A percentile compares a stretch with the other conserved stretches of the same genome.
Conservation (phyloP, 2,329 filamentous ascomycete genomes). For the Penicillium fuscoglaucum region DNA sequence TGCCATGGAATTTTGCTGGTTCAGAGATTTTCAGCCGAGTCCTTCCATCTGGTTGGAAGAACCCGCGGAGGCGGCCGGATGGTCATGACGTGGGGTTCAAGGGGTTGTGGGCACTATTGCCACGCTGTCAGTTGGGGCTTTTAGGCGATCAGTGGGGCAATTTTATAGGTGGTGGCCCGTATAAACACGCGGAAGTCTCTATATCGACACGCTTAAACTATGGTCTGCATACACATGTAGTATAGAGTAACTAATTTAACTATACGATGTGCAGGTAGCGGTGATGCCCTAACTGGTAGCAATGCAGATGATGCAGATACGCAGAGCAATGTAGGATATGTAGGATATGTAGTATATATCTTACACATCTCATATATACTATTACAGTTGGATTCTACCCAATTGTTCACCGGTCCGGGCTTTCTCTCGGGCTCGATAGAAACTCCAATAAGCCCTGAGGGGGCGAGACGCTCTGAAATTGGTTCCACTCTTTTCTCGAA, state of each 20-base stretch:
- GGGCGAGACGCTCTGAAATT: slow-evolving; percentile 14
- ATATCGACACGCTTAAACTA: background rate
- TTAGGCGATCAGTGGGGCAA: background rate
- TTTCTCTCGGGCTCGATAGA: background rate
- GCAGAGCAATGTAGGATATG: background rate
- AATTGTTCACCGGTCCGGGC: background rate
- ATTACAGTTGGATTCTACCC: background rate
- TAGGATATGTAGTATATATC: background rate
- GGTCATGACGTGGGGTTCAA: slow-evolving; percentile 16
- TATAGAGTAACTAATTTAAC: too few relatives aligned
- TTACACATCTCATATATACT: background rate
- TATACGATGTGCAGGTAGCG: background rate
- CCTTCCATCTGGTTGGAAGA: slow-evolving; percentile 7
- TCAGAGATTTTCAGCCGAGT: background rate
- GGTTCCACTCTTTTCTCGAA: slow-evolving; percentile 5
- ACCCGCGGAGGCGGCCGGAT: slow-evolving; percentile 17
- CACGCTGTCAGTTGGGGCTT: slow-evolving; percentile 3
- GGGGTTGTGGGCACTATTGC: slow-evolving; percentile 12
- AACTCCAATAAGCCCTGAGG: background rate
- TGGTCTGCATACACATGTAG: too few relatives aligned
- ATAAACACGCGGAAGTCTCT: background rate
- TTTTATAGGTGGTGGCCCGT: background rate
- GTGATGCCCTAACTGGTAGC: slow-evolving; percentile 3
- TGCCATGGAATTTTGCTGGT: slow-evolving; percentile 1
- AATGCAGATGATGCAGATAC: background rate